Percentiles rank a stretch among this genome's conserved stretches.
phyloP scores from a whole-genome alignment of 2,329 filamentous ascomycete species.

The Decorospora gaudefroyi region DNA sequence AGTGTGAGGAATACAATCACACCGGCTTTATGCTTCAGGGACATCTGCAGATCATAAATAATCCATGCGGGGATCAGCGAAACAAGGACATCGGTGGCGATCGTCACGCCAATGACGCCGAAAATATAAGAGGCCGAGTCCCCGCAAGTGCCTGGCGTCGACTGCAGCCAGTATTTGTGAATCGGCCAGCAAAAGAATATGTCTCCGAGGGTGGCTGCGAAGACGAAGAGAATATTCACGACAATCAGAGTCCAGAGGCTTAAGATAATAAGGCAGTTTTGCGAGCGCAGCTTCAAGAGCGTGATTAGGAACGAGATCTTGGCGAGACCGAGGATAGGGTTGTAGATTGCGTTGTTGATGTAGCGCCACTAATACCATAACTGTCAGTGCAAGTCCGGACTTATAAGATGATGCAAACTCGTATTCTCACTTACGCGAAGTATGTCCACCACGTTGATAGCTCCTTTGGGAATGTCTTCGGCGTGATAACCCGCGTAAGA shows the following conservation, averaged over 20 bases:
- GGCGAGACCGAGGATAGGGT: constrained; percentile 12
- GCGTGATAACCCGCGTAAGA: constrained; percentile 4
- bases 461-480: constrained; percentile 10
- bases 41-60: constrained; percentile 10
- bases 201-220: constrained; percentile 1
- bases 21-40: constrained; percentile 5
- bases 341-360: constrained; percentile 10
- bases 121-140: constrained; percentile 5
- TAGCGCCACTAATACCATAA: constrained; percentile 11
- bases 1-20: constrained; percentile 12
- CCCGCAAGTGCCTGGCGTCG: constrained; percentile 2
- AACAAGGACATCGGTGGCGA: constrained; percentile 15
- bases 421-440: background rate
- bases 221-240: constrained; percentile 6
- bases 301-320: constrained; percentile 19
- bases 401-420: background rate
- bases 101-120: constrained; percentile 5
- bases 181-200: constrained; percentile 13
- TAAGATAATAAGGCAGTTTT: constrained; percentile 4
- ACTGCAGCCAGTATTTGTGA: constrained; percentile 6
- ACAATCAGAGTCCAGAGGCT: constrained; percentile 10
- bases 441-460: constrained; percentile 4
- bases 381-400: background rate
- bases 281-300: constrained; percentile 10
- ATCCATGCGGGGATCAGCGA: constrained; percentile 16